Evolutionary conservation across 176 grass and related monocot species (phyloP).

Genomic region (Juncus inflexus): DNA sequence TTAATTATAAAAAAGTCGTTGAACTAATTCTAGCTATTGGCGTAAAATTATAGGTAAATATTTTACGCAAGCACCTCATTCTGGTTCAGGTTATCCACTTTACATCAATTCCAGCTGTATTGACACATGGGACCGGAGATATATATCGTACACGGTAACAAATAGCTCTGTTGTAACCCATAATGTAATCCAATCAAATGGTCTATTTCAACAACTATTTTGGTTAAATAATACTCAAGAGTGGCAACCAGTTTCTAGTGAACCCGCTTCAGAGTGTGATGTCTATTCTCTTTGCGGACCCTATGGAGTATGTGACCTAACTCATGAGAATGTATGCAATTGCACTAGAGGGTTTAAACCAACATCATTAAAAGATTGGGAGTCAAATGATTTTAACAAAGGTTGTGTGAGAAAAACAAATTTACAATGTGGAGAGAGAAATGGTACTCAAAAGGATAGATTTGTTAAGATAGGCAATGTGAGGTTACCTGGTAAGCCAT

Average conservation of each 20-base stretch:
- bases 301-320: slow-evolving; percentile 38
- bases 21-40: too few species aligned
- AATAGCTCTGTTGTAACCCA: too few species aligned
- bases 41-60: too few species aligned
- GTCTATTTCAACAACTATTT: too few species aligned
- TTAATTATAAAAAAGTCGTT: too few species aligned
- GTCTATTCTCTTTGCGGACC: slow-evolving; percentile 36
- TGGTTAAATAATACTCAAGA: slow-evolving; percentile 20
- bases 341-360: slow-evolving; percentile 35
- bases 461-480: slow-evolving; percentile 30
- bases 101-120: too few species aligned
- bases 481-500: slow-evolving; percentile 1
- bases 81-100: too few species aligned
- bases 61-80: too few species aligned
- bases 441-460: slow-evolving; percentile 2
- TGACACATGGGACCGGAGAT: too few species aligned
- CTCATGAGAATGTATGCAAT: slow-evolving; percentile 22
- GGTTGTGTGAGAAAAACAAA: slow-evolving; percentile 31
- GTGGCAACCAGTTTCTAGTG: slow-evolving; percentile 32
- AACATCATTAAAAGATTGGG: slow-evolving; percentile 13
- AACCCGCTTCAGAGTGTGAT: slow-evolving; percentile 35
- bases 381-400: slow-evolving; percentile 7
- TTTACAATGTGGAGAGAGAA: slow-evolving; percentile 9
- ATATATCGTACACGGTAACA: too few species aligned
- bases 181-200: too few species aligned